Base-by-base conservation (phyloP, 2,329 filamentous ascomycete genomes). In the Didymella arachidicola region DNA sequence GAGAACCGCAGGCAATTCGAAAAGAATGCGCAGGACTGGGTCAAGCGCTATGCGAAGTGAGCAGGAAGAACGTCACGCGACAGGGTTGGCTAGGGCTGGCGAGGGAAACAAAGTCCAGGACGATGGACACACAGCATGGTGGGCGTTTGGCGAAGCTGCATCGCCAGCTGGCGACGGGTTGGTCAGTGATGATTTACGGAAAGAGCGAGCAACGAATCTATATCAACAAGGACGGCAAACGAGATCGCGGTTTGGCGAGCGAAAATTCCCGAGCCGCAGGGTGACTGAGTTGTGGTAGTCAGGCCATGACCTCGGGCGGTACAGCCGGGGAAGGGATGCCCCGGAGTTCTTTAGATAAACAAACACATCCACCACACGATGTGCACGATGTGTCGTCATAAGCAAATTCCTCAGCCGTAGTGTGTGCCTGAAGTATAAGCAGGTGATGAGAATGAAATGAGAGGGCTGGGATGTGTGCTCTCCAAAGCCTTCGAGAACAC, bases 21-120 rank as follows among this genome's bases (percentile, higher is more conserved):
- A 57, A 89, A 90, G 82, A 88, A 85, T 49, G 93, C 89, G 7
- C 85, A 83, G 77, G 81, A 84, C n/a, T 93, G 92, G 82, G 89
- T 91, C 44, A 83, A 84, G 69, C 86, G 87, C 67, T 92, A 93
- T 76, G 93, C 93, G 11, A 84, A 71, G 65, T 78, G 60, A 65
- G 48, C 38, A 44, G 11, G 32, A 18, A 47, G 16, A 32, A 18
- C 16, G 34, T 59, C 53, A 57, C 45, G 57, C 50, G 53, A 46
- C 52, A 57, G 43, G 43, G 47, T 46, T 46, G 45, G 45, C 39
- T 38, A 47, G 39, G 44, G 18, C 36, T 30, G 47, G 4, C 12
- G 7, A 8, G 44, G 34, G 22, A 18, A 22, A 30, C 7, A 18
- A 18, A 41, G 45, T 16, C 18, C 14, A n/a, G 36, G 25, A 4